Conservation (phyloP, 306 rosid species). For the Crataegus laevigata region DNA sequence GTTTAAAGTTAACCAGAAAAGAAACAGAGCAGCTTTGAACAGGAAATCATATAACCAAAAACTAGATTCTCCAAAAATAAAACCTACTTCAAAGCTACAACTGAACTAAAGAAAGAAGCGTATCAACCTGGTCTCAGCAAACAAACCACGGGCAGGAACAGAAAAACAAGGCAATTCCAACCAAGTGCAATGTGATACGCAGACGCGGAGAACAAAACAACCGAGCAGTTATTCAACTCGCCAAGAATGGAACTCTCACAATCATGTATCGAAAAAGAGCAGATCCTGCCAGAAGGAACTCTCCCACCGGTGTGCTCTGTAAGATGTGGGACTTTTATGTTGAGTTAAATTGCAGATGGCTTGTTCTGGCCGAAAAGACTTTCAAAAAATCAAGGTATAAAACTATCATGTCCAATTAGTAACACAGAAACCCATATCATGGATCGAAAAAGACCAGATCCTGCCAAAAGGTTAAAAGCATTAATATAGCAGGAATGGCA, state of each 20-base stretch:
- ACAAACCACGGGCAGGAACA: slow-evolving; percentile 35
- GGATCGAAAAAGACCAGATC: slow-evolving; percentile 82
- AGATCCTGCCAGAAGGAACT: slow-evolving; percentile 9
- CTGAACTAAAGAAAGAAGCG: background rate
- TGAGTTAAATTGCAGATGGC: slow-evolving; percentile 30
- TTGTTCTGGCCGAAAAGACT: slow-evolving; percentile 41
- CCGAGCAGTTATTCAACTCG: slow-evolving; percentile 27
- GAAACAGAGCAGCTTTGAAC: background rate
- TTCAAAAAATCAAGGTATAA: slow-evolving; percentile 36
- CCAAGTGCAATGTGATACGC: slow-evolving; percentile 7
- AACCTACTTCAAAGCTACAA: background rate
- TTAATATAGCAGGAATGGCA: slow-evolving; percentile 48
- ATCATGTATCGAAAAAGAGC: background rate
- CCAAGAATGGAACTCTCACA: slow-evolving; percentile 8
- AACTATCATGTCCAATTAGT: slow-evolving; percentile 69
- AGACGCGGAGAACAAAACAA: slow-evolving; percentile 14
- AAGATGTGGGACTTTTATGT: slow-evolving; percentile 17
- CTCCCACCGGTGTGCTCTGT: slow-evolving; percentile 26
- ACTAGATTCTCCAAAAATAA: background rate
- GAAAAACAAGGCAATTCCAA: slow-evolving; percentile 27
- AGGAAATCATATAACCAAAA: background rate
- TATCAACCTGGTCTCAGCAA: slow-evolving; percentile 26
- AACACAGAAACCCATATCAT: slow-evolving; percentile 71
- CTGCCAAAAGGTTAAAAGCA: slow-evolving; percentile 90
- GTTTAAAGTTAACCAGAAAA: no score